A percentile compares a stretch with the other conserved stretches of the same genome.
Evolutionary conservation across 495 filamentous ascomycete genomes (phyloP).

Genomic region (Delitschia confertaspora): DNA sequence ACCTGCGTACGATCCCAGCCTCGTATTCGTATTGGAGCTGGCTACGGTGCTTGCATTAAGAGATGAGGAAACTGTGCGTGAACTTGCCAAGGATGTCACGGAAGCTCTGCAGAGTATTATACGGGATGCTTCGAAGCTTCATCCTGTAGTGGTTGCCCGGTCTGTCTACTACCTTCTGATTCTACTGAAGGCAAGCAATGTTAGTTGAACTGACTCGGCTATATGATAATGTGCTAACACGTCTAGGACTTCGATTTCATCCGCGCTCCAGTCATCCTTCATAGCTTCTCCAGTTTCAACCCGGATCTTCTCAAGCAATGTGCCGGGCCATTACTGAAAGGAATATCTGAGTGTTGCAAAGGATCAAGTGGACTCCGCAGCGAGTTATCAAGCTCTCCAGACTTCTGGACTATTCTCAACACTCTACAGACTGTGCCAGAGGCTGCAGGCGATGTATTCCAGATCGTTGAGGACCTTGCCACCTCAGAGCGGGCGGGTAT

Average conservation of each 20-base stretch:
- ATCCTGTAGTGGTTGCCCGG: conserved; percentile 71
- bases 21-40: conserved; percentile 83
- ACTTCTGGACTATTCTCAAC: conserved; percentile 91
- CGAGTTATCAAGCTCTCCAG: conserved; percentile 89
- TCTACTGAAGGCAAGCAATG: conserved; percentile 77
- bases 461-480: conserved; percentile 65
- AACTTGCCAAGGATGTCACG: conserved; percentile 67
- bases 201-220: conserved; percentile 39
- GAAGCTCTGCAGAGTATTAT: conserved; percentile 73
- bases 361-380: conserved; percentile 68
- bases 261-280: conserved; percentile 83
- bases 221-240: neutral
- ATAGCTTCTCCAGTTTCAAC: conserved; percentile 80
- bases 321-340: conserved; percentile 64
- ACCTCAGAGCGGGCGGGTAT: conserved; percentile 59
- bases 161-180: conserved; percentile 79
- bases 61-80: conserved; percentile 59
- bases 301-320: conserved; percentile 67
- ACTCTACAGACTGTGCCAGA: conserved; percentile 58
- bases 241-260: conserved; percentile 72
- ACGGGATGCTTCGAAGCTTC: conserved; percentile 65
- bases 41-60: conserved; percentile 76
- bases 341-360: conserved; percentile 68
- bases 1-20: conserved; percentile 73
- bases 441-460: conserved; percentile 68